Conservation (phyloP, 2,329 filamentous ascomycete species). For the Diaporthe longicolla region DNA sequence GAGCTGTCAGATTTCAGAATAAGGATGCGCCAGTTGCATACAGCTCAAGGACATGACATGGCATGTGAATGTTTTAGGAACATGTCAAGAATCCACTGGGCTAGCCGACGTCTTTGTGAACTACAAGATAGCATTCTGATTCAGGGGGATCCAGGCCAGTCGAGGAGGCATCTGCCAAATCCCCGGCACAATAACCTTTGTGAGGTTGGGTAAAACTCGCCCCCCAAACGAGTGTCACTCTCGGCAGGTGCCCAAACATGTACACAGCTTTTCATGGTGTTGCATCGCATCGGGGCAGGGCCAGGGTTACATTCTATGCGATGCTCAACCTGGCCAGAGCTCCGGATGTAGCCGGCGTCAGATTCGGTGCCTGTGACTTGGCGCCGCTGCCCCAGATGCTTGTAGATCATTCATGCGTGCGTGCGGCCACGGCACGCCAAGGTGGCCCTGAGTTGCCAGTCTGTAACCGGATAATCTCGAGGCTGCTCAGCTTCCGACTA, state of each 20-base stretch:
- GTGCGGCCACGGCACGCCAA: not conserved
- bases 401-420: slow-evolving; percentile 28
- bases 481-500: not conserved
- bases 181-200: not conserved
- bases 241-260: slow-evolving; percentile 17
- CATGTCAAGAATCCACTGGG: not conserved
- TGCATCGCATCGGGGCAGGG: slow-evolving; percentile 11
- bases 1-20: not conserved
- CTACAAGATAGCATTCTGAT: not conserved
- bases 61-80: slow-evolving; percentile 13
- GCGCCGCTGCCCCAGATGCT: slow-evolving; percentile 28
- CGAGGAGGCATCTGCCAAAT: not conserved
- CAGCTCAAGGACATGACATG: slow-evolving; percentile 14
- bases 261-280: slow-evolving; percentile 5
- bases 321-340: slow-evolving; percentile 14
- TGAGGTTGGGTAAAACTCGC: not conserved
- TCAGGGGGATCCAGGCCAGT: slow-evolving; percentile 12
- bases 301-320: slow-evolving; percentile 10
- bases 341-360: slow-evolving; percentile 27
- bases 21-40: not conserved
- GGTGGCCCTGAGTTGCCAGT: slow-evolving; percentile 4
- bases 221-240: not conserved
- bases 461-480: slow-evolving; percentile 23
- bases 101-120: not conserved
- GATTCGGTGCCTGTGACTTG: slow-evolving; percentile 25